Base-by-base conservation (phyloP, 495 filamentous ascomycete genomes). In the Penicillium dipodomyicola region DNA sequence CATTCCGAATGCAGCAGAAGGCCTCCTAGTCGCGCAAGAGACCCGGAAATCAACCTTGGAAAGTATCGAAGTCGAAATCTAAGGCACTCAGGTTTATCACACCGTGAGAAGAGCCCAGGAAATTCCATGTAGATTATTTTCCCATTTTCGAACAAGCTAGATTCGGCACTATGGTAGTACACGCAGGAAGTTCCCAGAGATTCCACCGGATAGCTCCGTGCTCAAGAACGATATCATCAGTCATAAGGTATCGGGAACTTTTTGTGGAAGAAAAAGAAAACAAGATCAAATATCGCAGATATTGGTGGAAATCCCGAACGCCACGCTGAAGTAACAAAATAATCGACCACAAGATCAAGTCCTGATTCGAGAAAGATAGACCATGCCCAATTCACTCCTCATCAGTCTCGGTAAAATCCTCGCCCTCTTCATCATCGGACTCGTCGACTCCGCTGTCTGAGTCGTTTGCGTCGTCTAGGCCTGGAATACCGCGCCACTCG, bases 401-500 rank as follows among this genome's bases (percentile, higher is more conserved):
- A 51, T 79, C 76, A 15, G 74, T 76, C 32, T 62, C 73, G 0
- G 73, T 73, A 29, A 44, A 62, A 48, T 71, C 71, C 35, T 73
- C 68, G 44, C 72, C 60, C 15, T 67, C 69, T 10, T 69, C 68
- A 5, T 67, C 65, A 2, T 46, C 62, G 27, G 67, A 65, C 33
- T 70, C 70, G 23, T 73, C 70, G 5, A 60, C 72, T 30, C 63
- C 71, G 45, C 68, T 73, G 48, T 77, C 74, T 8, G 82, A 83
- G 6, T 84, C 81, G 11, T 84, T 79, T 3, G 80, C 82, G 10
- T 84, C 84, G 52, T 81, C 79, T 6, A 96, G 70, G 2, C 92
- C 88, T 1, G 88, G 84, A 17, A 96, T 84, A 9, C 83, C 81
- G 43, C 82, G 82, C 93, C 93, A 99, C 55, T 87, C 77, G 20